Evolutionary conservation across 768 basidiomycete genomes (phyloP).

Genomic region (Ephemerocybe angulata): DNA sequence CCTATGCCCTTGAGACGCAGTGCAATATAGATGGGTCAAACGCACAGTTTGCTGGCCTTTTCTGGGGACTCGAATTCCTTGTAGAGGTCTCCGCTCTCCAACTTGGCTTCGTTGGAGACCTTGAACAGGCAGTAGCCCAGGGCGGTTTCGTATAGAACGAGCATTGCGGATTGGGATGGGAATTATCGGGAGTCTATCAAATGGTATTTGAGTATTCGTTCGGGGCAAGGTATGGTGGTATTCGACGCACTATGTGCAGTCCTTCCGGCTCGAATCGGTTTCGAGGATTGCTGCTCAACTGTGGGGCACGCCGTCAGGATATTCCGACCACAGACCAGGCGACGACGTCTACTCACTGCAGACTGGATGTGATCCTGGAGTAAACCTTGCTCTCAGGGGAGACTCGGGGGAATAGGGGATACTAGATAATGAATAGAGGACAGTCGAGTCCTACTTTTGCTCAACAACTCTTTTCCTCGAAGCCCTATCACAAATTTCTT

Average conservation of each 20-base stretch:
- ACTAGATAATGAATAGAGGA: background rate
- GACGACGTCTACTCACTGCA: too few species aligned
- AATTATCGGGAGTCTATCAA: background rate
- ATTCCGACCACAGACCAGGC: too few species aligned
- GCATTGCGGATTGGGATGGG: slow-evolving; percentile 47
- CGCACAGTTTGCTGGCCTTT: slow-evolving; percentile 88
- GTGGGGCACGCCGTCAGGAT: too few species aligned
- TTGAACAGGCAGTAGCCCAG: slow-evolving; percentile 99
- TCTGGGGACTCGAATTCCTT: slow-evolving; percentile 93
- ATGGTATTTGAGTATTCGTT: background rate
- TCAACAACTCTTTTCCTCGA: too few species aligned
- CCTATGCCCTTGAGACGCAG: too few species aligned
- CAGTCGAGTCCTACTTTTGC: background rate
- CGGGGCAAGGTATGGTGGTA: background rate
- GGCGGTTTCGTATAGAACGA: slow-evolving; percentile 94
- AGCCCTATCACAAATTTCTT: background rate
- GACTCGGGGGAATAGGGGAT: background rate
- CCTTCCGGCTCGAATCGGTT: background rate
- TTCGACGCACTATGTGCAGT: background rate
- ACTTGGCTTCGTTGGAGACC: slow-evolving; percentile 82
- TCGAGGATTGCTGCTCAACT: too few species aligned
- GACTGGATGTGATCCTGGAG: too few species aligned
- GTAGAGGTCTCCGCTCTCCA: slow-evolving; percentile 82
- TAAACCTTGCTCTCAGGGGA: too few species aligned
- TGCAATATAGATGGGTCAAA: slow-evolving; percentile 10